Base-by-base conservation (phyloP, 352 stramenopile species). In the Pythium oligandrum region DNA sequence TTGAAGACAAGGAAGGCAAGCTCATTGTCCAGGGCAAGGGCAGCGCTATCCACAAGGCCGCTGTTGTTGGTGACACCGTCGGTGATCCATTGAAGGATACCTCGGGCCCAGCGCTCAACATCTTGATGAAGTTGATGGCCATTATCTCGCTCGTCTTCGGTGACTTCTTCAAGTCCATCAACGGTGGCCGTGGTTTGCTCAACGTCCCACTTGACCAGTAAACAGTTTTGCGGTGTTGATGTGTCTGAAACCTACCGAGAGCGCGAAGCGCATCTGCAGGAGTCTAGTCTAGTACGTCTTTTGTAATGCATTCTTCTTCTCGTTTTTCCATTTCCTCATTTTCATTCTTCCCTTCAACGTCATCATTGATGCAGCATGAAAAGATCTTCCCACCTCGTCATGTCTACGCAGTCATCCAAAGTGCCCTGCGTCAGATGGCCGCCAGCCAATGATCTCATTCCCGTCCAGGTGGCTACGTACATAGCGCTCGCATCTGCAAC, bases 91-190 rank as follows among this genome's bases (percentile, higher is more conserved):
- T 99, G 63, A 99, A 99, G 86, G 97, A 99, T 82, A 99, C 97
- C 34, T 99, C 94, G n/a, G 97, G 97, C 61, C 97, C 97, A 42
- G 94, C 96, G 48, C 83, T 99, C 48, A 99, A 99, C 83, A 99
- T 99, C 82, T 75, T 99, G 51, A 99, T 99, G 96, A 99, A 99
- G 88, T 73, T 99, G 40, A 99, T 99, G 95, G 96, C 97, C 58
- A 98, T 99, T 57, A 96, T 99, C 60, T 98, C 95, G 66, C 80
- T 99, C 46, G 97, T 99, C 26, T 99, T 99, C 68, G 97, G 97
- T 40, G 94, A 98, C 69, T 98, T 98, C 66, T 99, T 99, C 79
- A 97, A 97, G 80, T 95, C 94, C 63, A 97, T 98, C 78, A 99
- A 99, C 75, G 72, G 84, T 57, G 96, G 96, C 68, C 78, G 81